These are phyloP conservation scores for Tetrapisispora taiwanensis DNA, from an alignment of 805 yeast species.

Conservation along the genomic window DNA sequence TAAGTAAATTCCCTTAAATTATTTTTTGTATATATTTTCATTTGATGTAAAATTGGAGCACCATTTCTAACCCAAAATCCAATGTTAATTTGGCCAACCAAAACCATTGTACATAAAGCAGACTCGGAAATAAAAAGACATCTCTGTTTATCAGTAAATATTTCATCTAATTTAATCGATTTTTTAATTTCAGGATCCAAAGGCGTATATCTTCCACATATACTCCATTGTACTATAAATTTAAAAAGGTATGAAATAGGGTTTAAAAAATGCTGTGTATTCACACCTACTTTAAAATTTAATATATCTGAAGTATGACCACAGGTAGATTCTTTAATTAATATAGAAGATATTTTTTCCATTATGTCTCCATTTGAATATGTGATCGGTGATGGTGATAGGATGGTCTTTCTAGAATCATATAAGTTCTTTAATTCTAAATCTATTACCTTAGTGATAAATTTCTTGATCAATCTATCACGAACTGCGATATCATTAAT, in stretches of 20 bases:
- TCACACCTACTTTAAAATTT: constrained; percentile 25
- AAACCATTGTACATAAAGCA: constrained; percentile 65
- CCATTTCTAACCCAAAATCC: constrained; percentile 97
- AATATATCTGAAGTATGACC: constrained; percentile 16
- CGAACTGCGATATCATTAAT: constrained; percentile 15
- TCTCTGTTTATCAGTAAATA: constrained; percentile 14
- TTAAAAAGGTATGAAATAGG: constrained; percentile 27
- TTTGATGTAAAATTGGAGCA: constrained; percentile 63
- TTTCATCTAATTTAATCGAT: constrained; percentile 11
- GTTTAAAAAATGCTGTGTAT: constrained; percentile 24
- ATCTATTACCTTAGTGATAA: constrained; percentile 11
- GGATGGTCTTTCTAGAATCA: constrained; percentile 6
- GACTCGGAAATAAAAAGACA: constrained; percentile 39
- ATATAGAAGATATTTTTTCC: constrained; percentile 2
- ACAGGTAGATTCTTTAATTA: constrained; percentile 18
- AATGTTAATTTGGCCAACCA: constrained; percentile 72
- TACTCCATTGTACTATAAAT: constrained; percentile 26
- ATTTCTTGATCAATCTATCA: constrained; percentile 9
- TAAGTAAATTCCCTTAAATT: constrained; percentile 73
- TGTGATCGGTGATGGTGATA: background rate
- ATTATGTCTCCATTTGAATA: background rate
- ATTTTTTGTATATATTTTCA: constrained; percentile 66
- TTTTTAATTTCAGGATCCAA: constrained; percentile 11
- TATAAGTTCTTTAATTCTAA: constrained; percentile 16
- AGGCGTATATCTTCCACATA: constrained; percentile 25